Percentiles rank a stretch among this genome's conserved stretches.
Conservation (phyloP, 192 early-diverging fungal genomes). For the Podochytrium sp. region DNA sequence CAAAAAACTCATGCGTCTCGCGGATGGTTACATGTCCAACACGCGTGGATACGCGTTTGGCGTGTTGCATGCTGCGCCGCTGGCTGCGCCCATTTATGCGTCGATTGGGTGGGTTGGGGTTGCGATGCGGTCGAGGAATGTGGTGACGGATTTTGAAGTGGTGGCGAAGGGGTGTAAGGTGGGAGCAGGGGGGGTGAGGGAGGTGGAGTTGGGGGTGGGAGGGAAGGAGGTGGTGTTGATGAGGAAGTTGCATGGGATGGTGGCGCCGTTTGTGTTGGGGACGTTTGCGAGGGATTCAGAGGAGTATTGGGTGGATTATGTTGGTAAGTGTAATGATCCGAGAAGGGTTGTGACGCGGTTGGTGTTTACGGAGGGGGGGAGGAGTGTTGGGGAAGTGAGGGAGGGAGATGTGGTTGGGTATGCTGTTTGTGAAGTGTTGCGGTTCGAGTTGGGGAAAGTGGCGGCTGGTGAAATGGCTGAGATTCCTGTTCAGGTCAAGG, state of each 20-base stretch:
- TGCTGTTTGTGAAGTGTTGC: constrained; percentile 6
- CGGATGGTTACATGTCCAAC: constrained; percentile 23
- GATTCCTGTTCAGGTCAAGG: constrained; percentile 12
- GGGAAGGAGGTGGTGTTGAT: not conserved
- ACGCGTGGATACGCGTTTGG: constrained; percentile 12
- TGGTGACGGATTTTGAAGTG: not conserved
- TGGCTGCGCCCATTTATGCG: constrained; percentile 29
- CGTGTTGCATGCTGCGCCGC: constrained; percentile 31
- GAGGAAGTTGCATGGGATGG: not conserved
- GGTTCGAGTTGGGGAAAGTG: constrained; percentile 3
- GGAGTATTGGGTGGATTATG: constrained; percentile 12
- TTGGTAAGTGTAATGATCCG: constrained; percentile 7
- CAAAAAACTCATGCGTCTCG: constrained; percentile 24
- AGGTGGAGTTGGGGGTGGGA: not conserved
- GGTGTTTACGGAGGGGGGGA: not conserved
- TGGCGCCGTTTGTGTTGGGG: constrained; percentile 11
- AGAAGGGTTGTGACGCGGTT: constrained; percentile 1
- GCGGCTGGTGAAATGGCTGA: not conserved
- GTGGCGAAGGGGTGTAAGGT: not conserved
- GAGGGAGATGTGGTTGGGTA: constrained; percentile 30
- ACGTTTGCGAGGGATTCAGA: constrained; percentile 16
- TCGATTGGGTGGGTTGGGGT: constrained; percentile 23
- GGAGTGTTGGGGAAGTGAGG: not conserved
- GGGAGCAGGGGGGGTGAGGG: not conserved
- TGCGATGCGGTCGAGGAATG: not conserved